These are phyloP conservation scores for Tagetes patula DNA, from an alignment of 129 eudicot genomes.

Conservation along the genomic window DNA sequence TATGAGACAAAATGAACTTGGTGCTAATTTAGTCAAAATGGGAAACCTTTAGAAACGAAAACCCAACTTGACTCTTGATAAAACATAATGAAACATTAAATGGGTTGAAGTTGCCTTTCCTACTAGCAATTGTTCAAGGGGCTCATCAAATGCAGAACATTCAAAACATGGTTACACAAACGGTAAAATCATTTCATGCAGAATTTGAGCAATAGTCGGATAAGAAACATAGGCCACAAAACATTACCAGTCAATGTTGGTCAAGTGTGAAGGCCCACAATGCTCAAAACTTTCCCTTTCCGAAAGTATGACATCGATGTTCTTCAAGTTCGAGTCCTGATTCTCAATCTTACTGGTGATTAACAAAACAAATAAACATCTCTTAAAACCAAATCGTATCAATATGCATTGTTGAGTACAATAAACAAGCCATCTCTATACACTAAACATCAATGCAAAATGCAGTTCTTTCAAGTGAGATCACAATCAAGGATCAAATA, in stretches of 20 bases:
- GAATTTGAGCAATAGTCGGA: not conserved
- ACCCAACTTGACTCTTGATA: not conserved
- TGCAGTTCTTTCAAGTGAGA: not conserved
- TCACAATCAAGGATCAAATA: slow-evolving; percentile 16
- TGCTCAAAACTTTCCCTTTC: slow-evolving; percentile 65
- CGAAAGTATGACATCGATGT: slow-evolving; percentile 43
- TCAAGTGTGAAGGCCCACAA: slow-evolving; percentile 74
- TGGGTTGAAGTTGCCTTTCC: not conserved
- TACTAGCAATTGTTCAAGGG: not conserved
- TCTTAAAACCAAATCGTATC: not conserved
- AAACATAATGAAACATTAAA: not conserved
- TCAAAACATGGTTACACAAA: not conserved
- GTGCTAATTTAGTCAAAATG: too few relatives aligned
- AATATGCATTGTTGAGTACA: not conserved
- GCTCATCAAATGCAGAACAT: not conserved
- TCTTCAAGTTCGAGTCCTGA: slow-evolving; percentile 20
- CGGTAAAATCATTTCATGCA: slow-evolving; percentile 9
- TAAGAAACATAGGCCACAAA: slow-evolving; percentile 4
- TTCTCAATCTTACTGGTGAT: slow-evolving; percentile 29
- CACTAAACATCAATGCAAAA: not conserved
- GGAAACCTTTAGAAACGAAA: too few relatives aligned
- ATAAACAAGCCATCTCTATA: not conserved
- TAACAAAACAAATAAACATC: slow-evolving; percentile 3
- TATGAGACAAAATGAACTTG: too few relatives aligned
- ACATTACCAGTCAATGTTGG: slow-evolving; percentile 68